Evolutionary conservation across 176 grass and related monocot genomes (phyloP), one percentile per base, ranked within the genome.

Genomic region (Oropetium thomaeum): DNA sequence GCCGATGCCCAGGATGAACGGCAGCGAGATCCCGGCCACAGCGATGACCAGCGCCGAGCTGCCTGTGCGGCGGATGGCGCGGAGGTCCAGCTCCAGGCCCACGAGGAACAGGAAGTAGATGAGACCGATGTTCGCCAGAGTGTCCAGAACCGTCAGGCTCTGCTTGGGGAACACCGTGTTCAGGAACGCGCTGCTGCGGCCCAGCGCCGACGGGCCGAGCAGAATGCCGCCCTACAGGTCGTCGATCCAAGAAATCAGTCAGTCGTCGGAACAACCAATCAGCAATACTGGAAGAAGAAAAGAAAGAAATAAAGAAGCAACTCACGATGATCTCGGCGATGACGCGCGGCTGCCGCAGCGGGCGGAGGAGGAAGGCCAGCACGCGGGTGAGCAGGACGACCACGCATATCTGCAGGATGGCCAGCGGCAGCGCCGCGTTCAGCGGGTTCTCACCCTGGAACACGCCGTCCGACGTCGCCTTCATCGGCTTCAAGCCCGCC

Each of bases 81-180:
- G 53, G 58, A 85, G 81, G 82, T 92, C 89, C 1, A 92, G 81
- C 61, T 92, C 85, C 2, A 88, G 85, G 35, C 89, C 81, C 20
- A 91, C 89, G 4, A 91, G 89, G 85, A 91, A 91, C 53, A 91
- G 81, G 54, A 92, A 88, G 85, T 85, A 92, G 81, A 92, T 72
- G 19, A 92, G 85, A 48, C 89, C 89, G 53, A 92, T 77, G 81
- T 92, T 92, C 30, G 89, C 89, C 7, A 92, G 65, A 15, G 85
- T 92, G 55, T 92, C 89, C 8, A 92, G 78, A 44, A 92, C 89
- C 14, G 82, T 88, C 10, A 92, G 59, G 89, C 89, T 85, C 61
- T 85, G n/a, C 74, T 78, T 74, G 4, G 89, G 89, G 77, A 92
- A 92, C 77, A 92, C 81, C 7, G 73, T 85, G 38, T 81, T 45